A percentile compares a stretch with the other conserved stretches of the same genome.
Conservation (phyloP, 106 monocot species). For the Xerophyta viscosa region DNA sequence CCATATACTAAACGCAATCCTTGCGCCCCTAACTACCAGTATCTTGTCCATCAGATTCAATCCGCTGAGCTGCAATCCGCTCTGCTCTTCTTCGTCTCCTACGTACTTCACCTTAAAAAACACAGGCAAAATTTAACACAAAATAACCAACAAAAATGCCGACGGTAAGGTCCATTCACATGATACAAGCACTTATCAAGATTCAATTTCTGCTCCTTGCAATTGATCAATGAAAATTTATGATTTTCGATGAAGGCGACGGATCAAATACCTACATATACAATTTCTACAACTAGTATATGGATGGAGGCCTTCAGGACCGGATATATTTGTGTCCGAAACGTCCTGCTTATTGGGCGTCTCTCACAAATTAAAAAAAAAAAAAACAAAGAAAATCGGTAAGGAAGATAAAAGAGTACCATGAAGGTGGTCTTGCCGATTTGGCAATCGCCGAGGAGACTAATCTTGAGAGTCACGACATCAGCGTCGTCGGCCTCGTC, state of each 20-base stretch:
- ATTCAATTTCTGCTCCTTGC: too few species aligned
- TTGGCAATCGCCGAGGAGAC: conserved; percentile 70
- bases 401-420: conserved; percentile 26
- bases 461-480: conserved; percentile 47
- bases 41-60: conserved; percentile 73
- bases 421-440: conserved; percentile 91
- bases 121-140: neutral
- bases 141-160: neutral
- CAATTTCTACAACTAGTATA: too few species aligned
- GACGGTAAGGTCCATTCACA: neutral
- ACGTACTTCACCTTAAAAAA: conserved; percentile 51
- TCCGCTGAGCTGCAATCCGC: conserved; percentile 57
- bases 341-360: too few species aligned
- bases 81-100: conserved; percentile 47
- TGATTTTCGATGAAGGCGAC: too few species aligned
- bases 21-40: conserved; percentile 41
- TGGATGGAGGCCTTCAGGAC: too few species aligned
- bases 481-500: conserved; percentile 32
- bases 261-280: too few species aligned
- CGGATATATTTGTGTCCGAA: too few species aligned
- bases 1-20: conserved; percentile 75
- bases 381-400: neutral
- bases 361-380: too few species aligned
- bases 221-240: too few species aligned
- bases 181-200: too few species aligned